Conservation (phyloP, 2,329 filamentous ascomycete genomes). For the Sphaerulina vaccinii region DNA sequence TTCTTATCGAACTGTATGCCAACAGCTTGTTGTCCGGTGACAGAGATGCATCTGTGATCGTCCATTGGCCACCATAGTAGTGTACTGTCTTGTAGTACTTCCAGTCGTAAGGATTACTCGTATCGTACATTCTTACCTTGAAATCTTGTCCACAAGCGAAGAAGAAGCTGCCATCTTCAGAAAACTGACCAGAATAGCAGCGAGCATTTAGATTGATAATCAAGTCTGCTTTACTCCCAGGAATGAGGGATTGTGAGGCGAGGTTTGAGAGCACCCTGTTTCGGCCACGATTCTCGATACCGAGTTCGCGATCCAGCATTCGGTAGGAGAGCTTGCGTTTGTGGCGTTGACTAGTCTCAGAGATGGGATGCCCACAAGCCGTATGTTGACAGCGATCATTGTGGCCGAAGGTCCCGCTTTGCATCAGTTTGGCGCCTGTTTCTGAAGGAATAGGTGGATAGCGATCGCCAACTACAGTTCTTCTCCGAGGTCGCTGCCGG, state of each 20-base stretch:
- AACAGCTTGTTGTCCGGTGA: conserved; percentile 90
- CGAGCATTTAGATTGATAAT: conserved; percentile 83
- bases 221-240: conserved; percentile 73
- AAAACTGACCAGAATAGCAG: conserved; percentile 95
- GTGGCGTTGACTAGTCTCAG: conserved; percentile 50
- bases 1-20: conserved; percentile 86
- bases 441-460: conserved; percentile 86
- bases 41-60: conserved; percentile 87
- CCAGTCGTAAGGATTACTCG: conserved; percentile 92
- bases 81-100: conserved; percentile 90
- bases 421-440: conserved; percentile 74
- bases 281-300: conserved; percentile 59
- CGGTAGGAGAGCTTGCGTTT: conserved; percentile 63
- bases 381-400: conserved; percentile 55
- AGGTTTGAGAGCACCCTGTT: conserved; percentile 63
- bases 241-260: conserved; percentile 70
- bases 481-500: conserved; percentile 46
- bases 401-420: conserved; percentile 74
- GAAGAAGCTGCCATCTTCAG: conserved; percentile 96
- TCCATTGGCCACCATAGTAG: conserved; percentile 94
- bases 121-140: conserved; percentile 95
- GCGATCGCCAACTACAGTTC: conserved; percentile 47
- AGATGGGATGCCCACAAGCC: conserved; percentile 42
- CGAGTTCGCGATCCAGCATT: conserved; percentile 79
- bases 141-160: conserved; percentile 91